Conservation (phyloP, 305 asterid species). For the Solanum hybrid region DNA sequence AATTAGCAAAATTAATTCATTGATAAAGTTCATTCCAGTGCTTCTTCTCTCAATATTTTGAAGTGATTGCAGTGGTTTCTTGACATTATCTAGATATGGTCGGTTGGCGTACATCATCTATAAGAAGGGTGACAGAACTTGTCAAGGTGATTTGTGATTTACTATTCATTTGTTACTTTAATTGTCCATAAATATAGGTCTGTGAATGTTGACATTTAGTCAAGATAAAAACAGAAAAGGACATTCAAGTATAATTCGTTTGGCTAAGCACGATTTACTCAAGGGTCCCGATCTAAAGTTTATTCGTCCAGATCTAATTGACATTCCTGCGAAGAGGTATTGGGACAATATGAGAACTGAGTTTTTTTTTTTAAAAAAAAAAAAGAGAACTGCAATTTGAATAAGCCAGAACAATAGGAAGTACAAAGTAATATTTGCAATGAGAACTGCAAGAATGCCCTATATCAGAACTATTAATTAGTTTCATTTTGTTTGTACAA, state of each 20-base stretch:
- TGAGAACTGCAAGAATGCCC: not conserved
- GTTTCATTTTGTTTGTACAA: not conserved
- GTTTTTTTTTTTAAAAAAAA: not conserved
- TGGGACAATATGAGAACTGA: not conserved
- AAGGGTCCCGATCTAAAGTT: not conserved
- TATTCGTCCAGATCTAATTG: not conserved
- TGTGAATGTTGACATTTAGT: not conserved
- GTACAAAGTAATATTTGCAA: not conserved
- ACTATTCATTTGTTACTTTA: not conserved
- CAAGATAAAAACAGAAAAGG: slow-evolving; percentile 5
- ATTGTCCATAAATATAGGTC: not conserved
- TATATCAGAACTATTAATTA: not conserved
- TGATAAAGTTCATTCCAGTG: not conserved
- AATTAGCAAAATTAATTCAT: not conserved
- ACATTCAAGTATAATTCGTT: not conserved
- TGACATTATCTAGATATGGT: slow-evolving; percentile 71
- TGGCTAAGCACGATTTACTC: not conserved
- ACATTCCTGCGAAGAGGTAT: not conserved
- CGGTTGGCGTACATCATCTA: slow-evolving; percentile 95
- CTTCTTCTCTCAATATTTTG: not conserved
- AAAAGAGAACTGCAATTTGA: not conserved
- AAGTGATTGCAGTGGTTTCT: slow-evolving; percentile 22
- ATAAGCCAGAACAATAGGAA: not conserved
- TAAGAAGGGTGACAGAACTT: slow-evolving; percentile 82
- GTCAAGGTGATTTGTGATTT: slow-evolving; percentile 43